Percentiles rank a stretch among this genome's conserved stretches.
phyloP scores from a whole-genome alignment of 2,329 filamentous ascomycete species.

The Xylariaceae sp. region DNA sequence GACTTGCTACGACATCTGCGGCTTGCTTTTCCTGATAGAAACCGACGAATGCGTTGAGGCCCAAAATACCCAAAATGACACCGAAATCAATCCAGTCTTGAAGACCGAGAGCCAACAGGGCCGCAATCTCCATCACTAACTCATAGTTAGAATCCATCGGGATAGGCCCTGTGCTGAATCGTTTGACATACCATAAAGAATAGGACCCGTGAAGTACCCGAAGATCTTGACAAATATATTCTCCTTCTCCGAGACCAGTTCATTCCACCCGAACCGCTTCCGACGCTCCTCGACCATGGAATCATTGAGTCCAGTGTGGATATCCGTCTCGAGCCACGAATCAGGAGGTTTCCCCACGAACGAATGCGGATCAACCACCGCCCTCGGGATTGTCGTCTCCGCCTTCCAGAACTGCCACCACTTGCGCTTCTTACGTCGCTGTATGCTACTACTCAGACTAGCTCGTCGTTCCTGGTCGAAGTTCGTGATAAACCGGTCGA shows the following conservation, averaged over 20 bases:
- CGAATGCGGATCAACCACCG: slow-evolving; percentile 32
- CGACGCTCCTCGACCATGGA: slow-evolving; percentile 55
- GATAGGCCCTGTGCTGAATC: not conserved
- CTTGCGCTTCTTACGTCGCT: slow-evolving; percentile 41
- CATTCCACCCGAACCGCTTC: slow-evolving; percentile 62
- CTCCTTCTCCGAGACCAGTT: slow-evolving; percentile 64
- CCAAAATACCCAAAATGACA: slow-evolving; percentile 70
- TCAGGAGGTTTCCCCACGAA: slow-evolving; percentile 47
- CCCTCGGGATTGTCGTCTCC: slow-evolving; percentile 32
- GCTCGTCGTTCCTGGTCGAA: slow-evolving; percentile 28
- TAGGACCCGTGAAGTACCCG: slow-evolving; percentile 66
- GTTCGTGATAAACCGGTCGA: slow-evolving; percentile 33
- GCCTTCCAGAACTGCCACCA: slow-evolving; percentile 56
- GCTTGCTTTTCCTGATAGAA: slow-evolving; percentile 81
- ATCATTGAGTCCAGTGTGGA: slow-evolving; percentile 53
- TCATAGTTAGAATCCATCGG: not conserved
- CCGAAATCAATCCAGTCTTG: slow-evolving; percentile 72
- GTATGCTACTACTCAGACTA: slow-evolving; percentile 19
- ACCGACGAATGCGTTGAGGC: slow-evolving; percentile 70
- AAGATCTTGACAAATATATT: slow-evolving; percentile 66
- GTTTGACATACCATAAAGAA: slow-evolving; percentile 61
- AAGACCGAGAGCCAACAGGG: slow-evolving; percentile 67
- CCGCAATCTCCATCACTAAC: slow-evolving; percentile 70
- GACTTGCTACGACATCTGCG: slow-evolving; percentile 66
- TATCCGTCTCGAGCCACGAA: slow-evolving; percentile 62